A percentile compares a stretch with the other conserved stretches of the same genome.
Conservation (phyloP, 352 stramenopile species). For the Phytophthora syringae region DNA sequence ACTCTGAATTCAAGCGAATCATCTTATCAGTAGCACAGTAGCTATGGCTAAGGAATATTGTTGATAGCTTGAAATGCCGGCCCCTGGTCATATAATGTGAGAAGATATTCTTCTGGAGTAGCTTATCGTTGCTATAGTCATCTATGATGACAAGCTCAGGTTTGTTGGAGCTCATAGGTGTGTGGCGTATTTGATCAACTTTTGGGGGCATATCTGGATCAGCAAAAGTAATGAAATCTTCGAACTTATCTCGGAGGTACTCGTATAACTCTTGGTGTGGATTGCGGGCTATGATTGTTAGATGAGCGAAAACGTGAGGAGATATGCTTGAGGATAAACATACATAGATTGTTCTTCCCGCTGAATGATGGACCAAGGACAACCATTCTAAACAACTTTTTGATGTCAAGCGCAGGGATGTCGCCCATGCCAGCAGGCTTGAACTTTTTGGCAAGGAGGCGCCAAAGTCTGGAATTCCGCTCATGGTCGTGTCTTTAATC, state of each 20-base stretch:
- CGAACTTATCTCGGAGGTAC: conserved; percentile 28
- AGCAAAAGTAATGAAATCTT: conserved; percentile 19
- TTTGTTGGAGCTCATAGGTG: conserved; percentile 14
- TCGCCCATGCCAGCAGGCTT: conserved; percentile 5
- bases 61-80: conserved; percentile 10
- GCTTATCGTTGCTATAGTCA: conserved; percentile 24
- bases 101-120: conserved; percentile 15
- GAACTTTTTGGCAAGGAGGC: conserved; percentile 21
- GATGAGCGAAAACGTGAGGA: conserved; percentile 13
- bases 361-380: conserved; percentile 20
- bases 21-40: conserved; percentile 5
- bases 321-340: background rate
- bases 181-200: conserved; percentile 14
- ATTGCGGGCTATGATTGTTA: conserved; percentile 27
- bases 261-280: conserved; percentile 28
- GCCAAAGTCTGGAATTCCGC: conserved; percentile 15
- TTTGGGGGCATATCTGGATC: conserved; percentile 11
- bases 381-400: conserved; percentile 27
- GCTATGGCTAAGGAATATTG: conserved; percentile 5
- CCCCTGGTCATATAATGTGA: conserved; percentile 1
- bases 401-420: conserved; percentile 20
- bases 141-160: conserved; percentile 30
- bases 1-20: conserved; percentile 1
- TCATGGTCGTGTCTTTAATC: conserved; percentile 15
- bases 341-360: conserved; percentile 10